Base-by-base conservation (phyloP, 2,329 filamentous ascomycete species). In the Basipetospora chlamydospora region DNA sequence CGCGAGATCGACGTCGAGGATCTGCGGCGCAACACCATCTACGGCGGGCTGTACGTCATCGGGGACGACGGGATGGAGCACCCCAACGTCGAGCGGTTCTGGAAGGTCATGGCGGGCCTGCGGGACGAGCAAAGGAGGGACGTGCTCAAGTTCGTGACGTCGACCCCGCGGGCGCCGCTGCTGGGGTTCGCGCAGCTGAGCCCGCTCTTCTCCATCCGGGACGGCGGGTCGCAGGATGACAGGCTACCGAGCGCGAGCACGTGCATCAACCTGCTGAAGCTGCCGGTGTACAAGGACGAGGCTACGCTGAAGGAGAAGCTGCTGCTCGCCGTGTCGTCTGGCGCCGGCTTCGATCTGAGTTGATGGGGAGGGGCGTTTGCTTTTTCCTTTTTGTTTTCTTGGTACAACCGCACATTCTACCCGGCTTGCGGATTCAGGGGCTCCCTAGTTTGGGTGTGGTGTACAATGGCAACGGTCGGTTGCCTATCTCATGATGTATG, bases 61-160 rank as follows among this genome's bases (percentile, higher is more conserved):
- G 90, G 90, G n/a, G 80, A 93, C 50, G 88, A 96, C 49, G 73
- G 77, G 3, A 56, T 76, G 40, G 88, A 98, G 49, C 90, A 98
- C 50, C 77, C 81, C 0, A 90, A 83, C 0, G 68, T 98, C 33
- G 64, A 79, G 51, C 61, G 92, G 35, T 96, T 98, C 62, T 98
- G 90, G 90, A 68, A 82, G 43, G 86, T 93, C 33, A 79, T 98
- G 77, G 67, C 73, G 39, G 63, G 64, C 3, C 70, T 98, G 42
- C 67, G 67, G 8, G 87, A 95, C 48, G 65, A 65, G 16, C 82
- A 96, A 53, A 70, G 84, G 3, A 68, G 86, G 17, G 82, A 87
- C 39, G 82, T 98, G 41, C 68, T 98, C 44, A 94, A 94, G 51
- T 98, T 95, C 47, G 90, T 96, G 32, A 98, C 87, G 5, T 88